phyloP scores from a whole-genome alignment of 2,329 filamentous ascomycete genomes.

The Cladosporium sp. region DNA sequence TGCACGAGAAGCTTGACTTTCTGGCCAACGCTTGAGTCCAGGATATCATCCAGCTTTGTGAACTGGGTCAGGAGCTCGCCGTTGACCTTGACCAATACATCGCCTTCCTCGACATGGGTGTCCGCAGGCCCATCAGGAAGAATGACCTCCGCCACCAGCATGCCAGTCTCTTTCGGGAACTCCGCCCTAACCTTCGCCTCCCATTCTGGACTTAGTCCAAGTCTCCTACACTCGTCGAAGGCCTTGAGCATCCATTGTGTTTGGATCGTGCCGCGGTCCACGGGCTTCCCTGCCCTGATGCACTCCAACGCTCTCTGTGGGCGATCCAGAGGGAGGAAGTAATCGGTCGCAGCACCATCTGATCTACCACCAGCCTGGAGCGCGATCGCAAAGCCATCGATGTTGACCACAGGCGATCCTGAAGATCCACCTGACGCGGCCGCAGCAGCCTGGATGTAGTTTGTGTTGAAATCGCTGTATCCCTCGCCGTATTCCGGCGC shows the following conservation, averaged over 20 bases:
- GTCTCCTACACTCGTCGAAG: constrained; percentile 89
- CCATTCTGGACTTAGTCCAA: constrained; percentile 79
- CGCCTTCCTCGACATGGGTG: constrained; percentile 83
- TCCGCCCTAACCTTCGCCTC: constrained; percentile 75
- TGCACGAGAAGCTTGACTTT: constrained; percentile 78
- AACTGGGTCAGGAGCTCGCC: constrained; percentile 90
- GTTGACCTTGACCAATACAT: constrained; percentile 89
- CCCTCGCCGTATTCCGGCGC: constrained; percentile 96
- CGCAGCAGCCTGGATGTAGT: constrained; percentile 97
- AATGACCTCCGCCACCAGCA: constrained; percentile 94
- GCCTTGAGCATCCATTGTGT: constrained; percentile 96
- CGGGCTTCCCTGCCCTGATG: constrained; percentile 66
- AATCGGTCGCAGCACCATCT: constrained; percentile 94
- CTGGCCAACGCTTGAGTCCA: constrained; percentile 78
- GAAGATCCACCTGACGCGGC: constrained; percentile 95
- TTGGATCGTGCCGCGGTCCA: constrained; percentile 94
- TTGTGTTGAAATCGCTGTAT: constrained; percentile 93
- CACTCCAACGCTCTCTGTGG: constrained; percentile 81
- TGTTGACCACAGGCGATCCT: constrained; percentile 95
- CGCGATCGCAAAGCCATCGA: constrained; percentile 85
- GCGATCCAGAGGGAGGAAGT: constrained; percentile 89
- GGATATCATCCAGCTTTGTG: constrained; percentile 79
- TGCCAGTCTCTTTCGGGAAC: constrained; percentile 90
- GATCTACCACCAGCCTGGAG: constrained; percentile 89
- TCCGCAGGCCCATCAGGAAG: constrained; percentile 85